These are phyloP conservation scores for Lumnitzera littorea DNA, from an alignment of 345 rosid species.

Conservation along the genomic window DNA sequence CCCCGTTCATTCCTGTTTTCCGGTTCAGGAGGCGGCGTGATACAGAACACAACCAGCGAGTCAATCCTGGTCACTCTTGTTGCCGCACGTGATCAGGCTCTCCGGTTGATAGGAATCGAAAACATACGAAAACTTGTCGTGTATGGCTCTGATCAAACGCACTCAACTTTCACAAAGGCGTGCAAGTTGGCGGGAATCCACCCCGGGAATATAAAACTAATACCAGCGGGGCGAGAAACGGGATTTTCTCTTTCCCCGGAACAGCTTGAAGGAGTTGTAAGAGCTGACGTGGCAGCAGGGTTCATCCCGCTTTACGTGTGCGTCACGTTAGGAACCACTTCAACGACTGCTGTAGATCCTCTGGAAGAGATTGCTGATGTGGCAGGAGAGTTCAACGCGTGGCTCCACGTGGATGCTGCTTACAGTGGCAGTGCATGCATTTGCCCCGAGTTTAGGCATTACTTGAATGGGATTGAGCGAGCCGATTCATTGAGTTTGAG, in stretches of 20 bases:
- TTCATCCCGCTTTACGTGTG: slow-evolving; percentile 34
- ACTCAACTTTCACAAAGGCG: slow-evolving; percentile 27
- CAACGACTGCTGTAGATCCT: slow-evolving; percentile 39
- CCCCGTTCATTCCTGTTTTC: slow-evolving; percentile 28
- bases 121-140: slow-evolving; percentile 22
- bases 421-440: slow-evolving; percentile 42
- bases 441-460: slow-evolving; percentile 41
- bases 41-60: slow-evolving; percentile 30
- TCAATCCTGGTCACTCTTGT: slow-evolving; percentile 29
- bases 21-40: slow-evolving; percentile 33
- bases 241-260: slow-evolving; percentile 22
- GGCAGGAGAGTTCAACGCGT: slow-evolving; percentile 20
- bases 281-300: slow-evolving; percentile 24
- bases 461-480: slow-evolving; percentile 31
- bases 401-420: slow-evolving; percentile 50
- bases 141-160: slow-evolving; percentile 36
- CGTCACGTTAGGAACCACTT: slow-evolving; percentile 39
- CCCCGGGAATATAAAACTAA: slow-evolving; percentile 13
- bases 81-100: slow-evolving; percentile 25
- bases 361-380: slow-evolving; percentile 22
- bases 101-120: slow-evolving; percentile 5
- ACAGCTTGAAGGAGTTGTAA: slow-evolving; percentile 7
- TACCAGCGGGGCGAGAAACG: slow-evolving; percentile 13
- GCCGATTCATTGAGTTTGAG: slow-evolving; percentile 35
- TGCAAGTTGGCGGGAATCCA: slow-evolving; percentile 29